Evolutionary conservation across 169 alveolate genomes (phyloP).

Genomic region (Babesia ovata): DNA sequence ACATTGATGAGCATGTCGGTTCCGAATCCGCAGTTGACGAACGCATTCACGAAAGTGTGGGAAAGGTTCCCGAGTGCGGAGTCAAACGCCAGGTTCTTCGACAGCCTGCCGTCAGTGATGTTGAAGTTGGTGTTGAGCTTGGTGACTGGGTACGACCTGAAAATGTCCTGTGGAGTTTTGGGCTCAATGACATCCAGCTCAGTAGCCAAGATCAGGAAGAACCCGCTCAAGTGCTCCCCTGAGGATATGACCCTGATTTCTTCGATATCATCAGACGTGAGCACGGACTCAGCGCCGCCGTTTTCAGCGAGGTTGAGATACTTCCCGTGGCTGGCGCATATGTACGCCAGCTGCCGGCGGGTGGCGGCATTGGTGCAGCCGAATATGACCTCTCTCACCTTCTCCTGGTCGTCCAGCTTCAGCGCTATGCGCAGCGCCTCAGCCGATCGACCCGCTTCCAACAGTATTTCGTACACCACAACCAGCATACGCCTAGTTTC

Average conservation of each 20-base stretch:
- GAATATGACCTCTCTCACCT: slow-evolving; percentile 39
- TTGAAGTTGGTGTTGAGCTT: slow-evolving; percentile 19
- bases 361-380: slow-evolving; percentile 15
- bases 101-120: slow-evolving; percentile 86
- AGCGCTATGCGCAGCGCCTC: slow-evolving; percentile 65
- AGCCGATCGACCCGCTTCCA: slow-evolving; percentile 21
- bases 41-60: slow-evolving; percentile 95
- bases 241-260: slow-evolving; percentile 80
- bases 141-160: slow-evolving; percentile 76
- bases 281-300: slow-evolving; percentile 57
- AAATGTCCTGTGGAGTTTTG: slow-evolving; percentile 92
- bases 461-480: slow-evolving; percentile 45
- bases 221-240: slow-evolving; percentile 83
- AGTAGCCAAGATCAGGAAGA: slow-evolving; percentile 87
- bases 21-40: slow-evolving; percentile 98
- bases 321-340: slow-evolving; percentile 52
- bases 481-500: slow-evolving; percentile 42
- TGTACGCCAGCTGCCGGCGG: slow-evolving; percentile 55
- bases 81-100: slow-evolving; percentile 82
- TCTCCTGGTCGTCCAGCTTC: slow-evolving; percentile 41
- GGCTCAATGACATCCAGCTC: slow-evolving; percentile 95
- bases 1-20: slow-evolving; percentile 89
- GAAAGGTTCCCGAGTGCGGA: slow-evolving; percentile 95
- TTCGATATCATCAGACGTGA: slow-evolving; percentile 46
- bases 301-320: slow-evolving; percentile 38